phyloP scores from a whole-genome alignment of 2,329 filamentous ascomycete species.

The Fulvia fulva region DNA sequence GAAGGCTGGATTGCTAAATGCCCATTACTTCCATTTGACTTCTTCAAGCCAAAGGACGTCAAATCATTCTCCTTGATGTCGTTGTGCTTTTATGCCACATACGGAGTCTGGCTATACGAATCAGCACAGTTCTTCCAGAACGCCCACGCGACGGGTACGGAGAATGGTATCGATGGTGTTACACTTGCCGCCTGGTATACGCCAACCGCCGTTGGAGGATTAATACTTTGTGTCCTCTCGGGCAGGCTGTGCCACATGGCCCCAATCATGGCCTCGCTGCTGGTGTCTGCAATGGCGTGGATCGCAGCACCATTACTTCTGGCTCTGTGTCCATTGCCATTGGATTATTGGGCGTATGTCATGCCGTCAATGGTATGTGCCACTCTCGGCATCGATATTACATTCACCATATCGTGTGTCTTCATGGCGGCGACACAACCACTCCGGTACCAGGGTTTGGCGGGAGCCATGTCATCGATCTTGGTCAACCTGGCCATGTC shows the following conservation, averaged over 20 bases:
- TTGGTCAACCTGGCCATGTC: conserved; percentile 37
- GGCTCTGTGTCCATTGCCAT: conserved; percentile 29
- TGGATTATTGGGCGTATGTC: conserved; percentile 35
- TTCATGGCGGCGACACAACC: conserved; percentile 33
- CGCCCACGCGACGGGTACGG: conserved; percentile 15
- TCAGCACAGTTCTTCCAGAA: conserved; percentile 27
- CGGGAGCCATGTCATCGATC: conserved; percentile 35
- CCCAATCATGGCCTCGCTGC: conserved; percentile 28
- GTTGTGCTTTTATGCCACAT: conserved; percentile 36
- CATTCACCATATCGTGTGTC: conserved; percentile 34
- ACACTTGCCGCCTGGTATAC: conserved; percentile 34
- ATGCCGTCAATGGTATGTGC: conserved; percentile 37
- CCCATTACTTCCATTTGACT: conserved; percentile 35
- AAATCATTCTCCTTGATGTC: conserved; percentile 33
- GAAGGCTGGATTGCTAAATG: conserved; percentile 33
- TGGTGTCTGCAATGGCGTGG: conserved; percentile 34
- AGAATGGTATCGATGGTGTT: conserved; percentile 25
- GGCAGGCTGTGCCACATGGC: conserved; percentile 31
- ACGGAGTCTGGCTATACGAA: conserved; percentile 34
- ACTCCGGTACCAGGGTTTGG: conserved; percentile 32
- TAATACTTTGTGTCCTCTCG: conserved; percentile 31
- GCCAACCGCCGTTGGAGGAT: conserved; percentile 33
- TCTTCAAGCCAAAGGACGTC: conserved; percentile 32
- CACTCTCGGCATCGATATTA: conserved; percentile 36
- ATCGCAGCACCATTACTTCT: conserved; percentile 34